Evolutionary conservation across 2,329 filamentous ascomycete genomes (phyloP), one percentile per base, ranked within the genome.

Genomic region (Ophiostoma sp.): DNA sequence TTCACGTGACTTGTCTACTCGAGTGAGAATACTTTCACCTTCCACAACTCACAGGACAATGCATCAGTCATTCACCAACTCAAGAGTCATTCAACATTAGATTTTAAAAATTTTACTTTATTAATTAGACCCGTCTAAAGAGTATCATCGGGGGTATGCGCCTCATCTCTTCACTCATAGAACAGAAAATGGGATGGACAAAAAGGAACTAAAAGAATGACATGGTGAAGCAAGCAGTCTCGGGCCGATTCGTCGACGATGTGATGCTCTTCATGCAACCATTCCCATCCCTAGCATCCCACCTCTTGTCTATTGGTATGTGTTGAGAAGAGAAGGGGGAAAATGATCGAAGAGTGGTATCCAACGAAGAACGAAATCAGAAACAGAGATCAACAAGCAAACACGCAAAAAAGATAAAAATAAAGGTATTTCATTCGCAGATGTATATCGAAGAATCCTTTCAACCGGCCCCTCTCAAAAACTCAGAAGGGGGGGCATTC

Each of bases 101-200:
- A 55, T 55, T 38, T 47, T 66, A 36, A 64, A 27, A 55, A 65
- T 16, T 49, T 67, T 67, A 64, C 63, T 64, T 65, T 65, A 65
- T 65, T 65, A 65, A 40, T 65, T 49, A 49, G 40, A n/a, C 60
- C 64, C 64, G 64, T 65, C 44, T 65, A 65, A 47, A 52, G 16
- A 65, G 36, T 65, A 52, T 40, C 64, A 49, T 36, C 63, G 41
- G 71, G 68, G 72, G 74, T 71, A 72, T 71, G 72, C 64, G 68
- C 70, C 68, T 64, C 69, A 70, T 71, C 72, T 72, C 68, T 72
- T 71, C 72, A 70, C 69, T 70, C 70, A 69, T 18, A 70, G 69
- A 72, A 72, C 71, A 72, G 72, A 76, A 75, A 75, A 74, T 74
- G 75, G 74, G 75, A 75, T 76, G 74, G 75, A 74, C 70, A 69